Evolutionary conservation across 805 yeast species (phyloP).

Genomic region (Zygotorulaspora chibaensis): DNA sequence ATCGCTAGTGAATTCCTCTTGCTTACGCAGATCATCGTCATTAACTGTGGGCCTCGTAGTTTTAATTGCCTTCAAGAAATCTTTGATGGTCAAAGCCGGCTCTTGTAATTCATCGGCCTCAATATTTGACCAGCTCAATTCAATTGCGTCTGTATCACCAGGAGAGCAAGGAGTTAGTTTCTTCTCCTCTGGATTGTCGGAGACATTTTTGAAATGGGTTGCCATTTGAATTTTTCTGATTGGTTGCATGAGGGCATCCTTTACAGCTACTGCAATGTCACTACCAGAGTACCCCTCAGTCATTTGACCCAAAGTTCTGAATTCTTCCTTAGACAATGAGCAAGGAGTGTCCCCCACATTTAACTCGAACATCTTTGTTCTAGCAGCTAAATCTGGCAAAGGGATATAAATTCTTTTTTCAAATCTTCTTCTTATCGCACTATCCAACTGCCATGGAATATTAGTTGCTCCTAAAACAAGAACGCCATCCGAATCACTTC

Average conservation of each 20-base stretch:
- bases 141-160: slow-evolving; percentile 82
- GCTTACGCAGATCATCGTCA: slow-evolving; percentile 72
- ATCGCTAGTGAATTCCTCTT: slow-evolving; percentile 84
- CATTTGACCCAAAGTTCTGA: slow-evolving; percentile 76
- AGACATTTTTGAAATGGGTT: slow-evolving; percentile 78
- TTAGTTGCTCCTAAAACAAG: slow-evolving; percentile 95
- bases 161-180: slow-evolving; percentile 93
- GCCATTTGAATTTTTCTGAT: slow-evolving; percentile 93
- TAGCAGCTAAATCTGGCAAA: slow-evolving; percentile 87
- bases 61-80: slow-evolving; percentile 87
- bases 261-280: slow-evolving; percentile 92
- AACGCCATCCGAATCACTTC: slow-evolving; percentile 89
- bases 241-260: slow-evolving; percentile 98
- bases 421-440: slow-evolving; percentile 94
- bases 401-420: slow-evolving; percentile 94
- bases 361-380: slow-evolving; percentile 89
- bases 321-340: slow-evolving; percentile 66
- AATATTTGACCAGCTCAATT: slow-evolving; percentile 90
- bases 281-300: slow-evolving; percentile 98
- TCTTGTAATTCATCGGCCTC: slow-evolving; percentile 85
- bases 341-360: slow-evolving; percentile 92
- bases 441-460: slow-evolving; percentile 98
- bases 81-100: slow-evolving; percentile 85
- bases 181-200: slow-evolving; percentile 35
- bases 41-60: slow-evolving; percentile 94